Base-by-base conservation (phyloP, 2,329 filamentous ascomycete genomes). In the Sporothrix sp. region DNA sequence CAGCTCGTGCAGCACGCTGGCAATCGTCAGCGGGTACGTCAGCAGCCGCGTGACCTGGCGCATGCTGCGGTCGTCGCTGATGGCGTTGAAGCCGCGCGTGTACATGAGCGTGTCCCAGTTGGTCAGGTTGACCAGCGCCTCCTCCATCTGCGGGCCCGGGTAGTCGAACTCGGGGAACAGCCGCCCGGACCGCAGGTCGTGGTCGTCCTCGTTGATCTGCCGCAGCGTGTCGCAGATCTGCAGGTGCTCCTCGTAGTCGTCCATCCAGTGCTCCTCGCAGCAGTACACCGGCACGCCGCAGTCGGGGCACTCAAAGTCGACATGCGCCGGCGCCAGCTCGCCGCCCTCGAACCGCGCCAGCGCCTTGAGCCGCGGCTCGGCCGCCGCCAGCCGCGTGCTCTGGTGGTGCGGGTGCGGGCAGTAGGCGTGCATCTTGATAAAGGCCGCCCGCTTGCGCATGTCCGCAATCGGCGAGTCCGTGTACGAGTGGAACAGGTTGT, bases 41-140 rank as follows among this genome's bases (percentile, higher is more conserved):
- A 98, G 72, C 58, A 98, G 75, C 57, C 89, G 81, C 2, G 93
- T 98, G 23, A 89, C 90, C 67, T 98, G 94, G 54, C 93, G 78
- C 82, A 98, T 85, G 61, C 82, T 84, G 52, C 91, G 79, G 64
- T 95, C 90, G 55, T 89, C 82, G 65, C 98, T 89, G 63, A 98
- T 82, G 5, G 94, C 94, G 58, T 84, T 79, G 61, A 93, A 97
- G 60, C 95, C 85, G 61, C 93, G 78, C 3, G 89, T 94, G 65
- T 95, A 98, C 62, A 98, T 73, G 60, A 94, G 87, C 0, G 93
- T 97, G 66, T 98, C 93, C 93, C 93, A 98, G 66, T 94, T 98
- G 38, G 85, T 95, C 85, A 98, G 90, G 68, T 98, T 98, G 58
- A 96, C 81, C 58, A 93, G 76, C 30, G 89, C 87, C 65, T 96